These are phyloP conservation scores for Lentinula guzmanii DNA, from an alignment of 768 basidiomycete genomes.

Conservation along the genomic window DNA sequence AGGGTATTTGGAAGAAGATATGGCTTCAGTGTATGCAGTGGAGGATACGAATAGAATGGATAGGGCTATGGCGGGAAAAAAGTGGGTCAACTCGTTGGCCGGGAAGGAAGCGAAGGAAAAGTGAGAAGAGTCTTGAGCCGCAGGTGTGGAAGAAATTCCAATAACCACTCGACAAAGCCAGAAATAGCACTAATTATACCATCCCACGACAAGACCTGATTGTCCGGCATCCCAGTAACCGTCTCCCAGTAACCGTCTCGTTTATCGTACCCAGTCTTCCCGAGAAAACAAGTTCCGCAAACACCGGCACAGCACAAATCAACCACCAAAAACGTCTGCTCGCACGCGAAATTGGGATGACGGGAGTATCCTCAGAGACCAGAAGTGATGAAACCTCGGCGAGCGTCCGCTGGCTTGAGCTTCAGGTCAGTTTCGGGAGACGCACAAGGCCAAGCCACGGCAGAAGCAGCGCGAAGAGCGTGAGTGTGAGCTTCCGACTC, in stretches of 20 bases:
- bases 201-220: too few species aligned
- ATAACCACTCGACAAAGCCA: too few species aligned
- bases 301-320: conserved; percentile 7
- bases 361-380: conserved; percentile 85
- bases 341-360: conserved; percentile 91
- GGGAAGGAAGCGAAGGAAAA: neutral
- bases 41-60: conserved; percentile 72
- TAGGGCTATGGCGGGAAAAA: conserved; percentile 52
- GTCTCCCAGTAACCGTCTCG: too few species aligned
- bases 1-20: conserved; percentile 32
- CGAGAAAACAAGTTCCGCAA: neutral
- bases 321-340: conserved; percentile 70
- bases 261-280: neutral
- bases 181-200: too few species aligned
- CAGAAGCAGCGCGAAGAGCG: neutral
- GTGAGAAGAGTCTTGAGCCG: too few species aligned
- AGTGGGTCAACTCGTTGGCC: too few species aligned
- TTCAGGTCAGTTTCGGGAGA: conserved; percentile 19
- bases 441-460: neutral
- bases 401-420: conserved; percentile 61
- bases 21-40: conserved; percentile 75
- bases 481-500: neutral
- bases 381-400: conserved; percentile 17
- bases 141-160: too few species aligned
- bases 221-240: too few species aligned